Evolutionary conservation across 2,329 filamentous ascomycete genomes (phyloP), one percentile per base, ranked within the genome.

Genomic region (Atkinsonella texensis): DNA sequence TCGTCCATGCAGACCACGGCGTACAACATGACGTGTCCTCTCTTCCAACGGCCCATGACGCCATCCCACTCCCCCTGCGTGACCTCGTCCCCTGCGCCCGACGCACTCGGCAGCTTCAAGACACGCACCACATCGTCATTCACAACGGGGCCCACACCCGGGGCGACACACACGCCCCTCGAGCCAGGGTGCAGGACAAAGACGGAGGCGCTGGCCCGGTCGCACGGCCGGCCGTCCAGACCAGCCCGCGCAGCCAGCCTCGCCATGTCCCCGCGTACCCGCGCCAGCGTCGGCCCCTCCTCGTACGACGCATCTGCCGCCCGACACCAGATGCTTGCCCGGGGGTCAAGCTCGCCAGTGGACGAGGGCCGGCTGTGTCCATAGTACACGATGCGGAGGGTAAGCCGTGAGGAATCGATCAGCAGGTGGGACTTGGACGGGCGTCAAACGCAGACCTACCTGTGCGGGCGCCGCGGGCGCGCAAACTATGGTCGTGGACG

Each of bases 31-130:
- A 50, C 42, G 11, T 50, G 23, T 11, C 46, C 48, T 11, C 13
- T 17, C 32, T 20, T 10, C n/a, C 18, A 42, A 9, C 40, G 46
- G 10, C 40, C 54, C 50, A 61, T 49, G 9, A 57, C 54, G 4
- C 51, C 57, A 44, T 62, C 57, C 46, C 63, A 59, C 33, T 63
- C 59, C 11, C 57, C 57, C 39, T 52, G 12, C 4, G 35, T 10
- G 3, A 38, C 46, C 2, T 31, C n/a, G 8, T 10, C 40, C 64
- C 58, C n/a, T n/a, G n/a, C n/a, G 18, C 23, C 11, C 33, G 13
- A 10, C 31, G 31, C 7, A 12, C 31, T 32, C 32, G 11, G 10
- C 3, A 49, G 9, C 13, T 23, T 17, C 49, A 53, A n/a, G 17
- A 32, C 44, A 8, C 39, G 35, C 43, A 47, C 18, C 12, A 38